A percentile compares a stretch with the other conserved stretches of the same genome.
Conservation (phyloP, 2,329 filamentous ascomycete genomes). For the Zelopaecilomyces penicillatus region DNA sequence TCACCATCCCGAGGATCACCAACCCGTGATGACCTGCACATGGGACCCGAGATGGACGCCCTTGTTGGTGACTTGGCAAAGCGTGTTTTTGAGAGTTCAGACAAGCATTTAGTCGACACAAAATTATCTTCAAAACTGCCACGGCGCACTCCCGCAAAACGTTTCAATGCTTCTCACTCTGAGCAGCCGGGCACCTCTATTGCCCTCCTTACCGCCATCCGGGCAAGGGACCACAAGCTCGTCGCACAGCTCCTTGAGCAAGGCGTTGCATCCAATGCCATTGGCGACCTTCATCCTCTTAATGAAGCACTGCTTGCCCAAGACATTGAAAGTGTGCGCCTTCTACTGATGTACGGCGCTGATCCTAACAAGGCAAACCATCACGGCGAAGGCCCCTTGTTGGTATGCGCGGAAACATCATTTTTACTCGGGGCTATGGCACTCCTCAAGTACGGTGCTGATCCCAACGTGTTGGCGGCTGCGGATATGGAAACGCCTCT, state of each 20-base stretch:
- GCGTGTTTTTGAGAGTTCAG: constrained; percentile 29
- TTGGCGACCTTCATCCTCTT: constrained; percentile 38
- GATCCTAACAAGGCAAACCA: constrained; percentile 45
- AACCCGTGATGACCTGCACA: not conserved
- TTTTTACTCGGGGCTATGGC: constrained; percentile 49
- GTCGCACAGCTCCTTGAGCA: constrained; percentile 50
- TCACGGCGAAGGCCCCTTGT: constrained; percentile 43
- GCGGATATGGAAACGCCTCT: constrained; percentile 47
- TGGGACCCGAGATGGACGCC: constrained; percentile 14
- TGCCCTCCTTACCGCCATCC: constrained; percentile 45
- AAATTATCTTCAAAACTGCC: too few relatives aligned
- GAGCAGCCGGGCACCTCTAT: constrained; percentile 27
- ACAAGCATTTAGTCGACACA: too few relatives aligned
- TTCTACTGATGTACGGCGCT: constrained; percentile 49
- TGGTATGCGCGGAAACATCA: constrained; percentile 40
- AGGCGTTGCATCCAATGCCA: constrained; percentile 44
- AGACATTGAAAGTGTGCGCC: constrained; percentile 45
- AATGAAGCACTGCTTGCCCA: constrained; percentile 43
- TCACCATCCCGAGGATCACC: too few relatives aligned
- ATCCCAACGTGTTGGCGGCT: constrained; percentile 44
- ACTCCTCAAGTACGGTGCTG: constrained; percentile 57
- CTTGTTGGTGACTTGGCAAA: constrained; percentile 25
- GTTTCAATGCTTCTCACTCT: too few relatives aligned
- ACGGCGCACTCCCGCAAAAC: too few relatives aligned
- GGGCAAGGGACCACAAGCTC: constrained; percentile 47